phyloP scores from a whole-genome alignment of 257 asterid genomes.

The Orobanche coerulescens region DNA sequence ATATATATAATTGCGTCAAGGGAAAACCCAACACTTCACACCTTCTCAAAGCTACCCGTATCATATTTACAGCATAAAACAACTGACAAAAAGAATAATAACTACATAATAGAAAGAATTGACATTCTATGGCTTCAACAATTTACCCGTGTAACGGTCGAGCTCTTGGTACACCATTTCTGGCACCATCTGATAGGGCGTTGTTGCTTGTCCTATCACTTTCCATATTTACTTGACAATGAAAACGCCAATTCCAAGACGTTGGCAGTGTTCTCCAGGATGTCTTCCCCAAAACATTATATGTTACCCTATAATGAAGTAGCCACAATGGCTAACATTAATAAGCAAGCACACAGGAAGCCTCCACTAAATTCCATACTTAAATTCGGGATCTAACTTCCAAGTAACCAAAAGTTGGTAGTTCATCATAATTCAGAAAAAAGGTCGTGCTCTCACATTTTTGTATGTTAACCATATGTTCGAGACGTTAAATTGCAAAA shows the following conservation, averaged over 20 bases:
- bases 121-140: conserved; percentile 15
- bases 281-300: conserved; percentile 69
- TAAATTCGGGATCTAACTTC: neutral
- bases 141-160: conserved; percentile 76
- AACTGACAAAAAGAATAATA: conserved; percentile 1
- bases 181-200: conserved; percentile 42
- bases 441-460: neutral
- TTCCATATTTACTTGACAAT: conserved; percentile 54
- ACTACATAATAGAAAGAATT: conserved; percentile 1
- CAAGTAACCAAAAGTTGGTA: conserved; percentile 18
- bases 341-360: conserved; percentile 12
- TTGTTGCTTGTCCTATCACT: conserved; percentile 49
- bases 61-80: neutral
- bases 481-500: conserved; percentile 1
- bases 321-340: conserved; percentile 23
- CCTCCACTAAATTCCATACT: neutral
- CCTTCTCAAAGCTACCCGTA: too few species aligned
- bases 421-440: conserved; percentile 7
- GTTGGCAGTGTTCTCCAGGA: conserved; percentile 36
- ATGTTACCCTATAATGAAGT: conserved; percentile 39
- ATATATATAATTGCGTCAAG: neutral
- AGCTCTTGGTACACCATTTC: conserved; percentile 42
- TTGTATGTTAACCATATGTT: conserved; percentile 4
- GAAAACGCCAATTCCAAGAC: conserved; percentile 42
- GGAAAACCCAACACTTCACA: neutral